Conservation (phyloP, 1,139 yeast species). For the Suhomyces panamericanus region DNA sequence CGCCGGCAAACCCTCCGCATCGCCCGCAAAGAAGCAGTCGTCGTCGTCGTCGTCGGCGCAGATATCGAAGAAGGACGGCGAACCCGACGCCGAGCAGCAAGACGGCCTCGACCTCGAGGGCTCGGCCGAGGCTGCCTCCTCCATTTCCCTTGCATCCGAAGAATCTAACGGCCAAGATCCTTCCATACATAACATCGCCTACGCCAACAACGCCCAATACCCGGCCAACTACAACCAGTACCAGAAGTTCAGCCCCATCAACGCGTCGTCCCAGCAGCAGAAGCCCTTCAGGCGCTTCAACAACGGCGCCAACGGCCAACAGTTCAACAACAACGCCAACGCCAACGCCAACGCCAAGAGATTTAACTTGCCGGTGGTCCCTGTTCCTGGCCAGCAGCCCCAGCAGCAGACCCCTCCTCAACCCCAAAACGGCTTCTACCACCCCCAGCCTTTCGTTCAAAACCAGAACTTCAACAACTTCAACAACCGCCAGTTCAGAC, state of each 20-base stretch:
- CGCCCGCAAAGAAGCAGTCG: slow-evolving; percentile 13
- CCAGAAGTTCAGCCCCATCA: slow-evolving; percentile 13
- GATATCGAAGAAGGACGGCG: slow-evolving; percentile 11
- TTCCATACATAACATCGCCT: slow-evolving; percentile 8
- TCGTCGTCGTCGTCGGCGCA: slow-evolving; percentile 4
- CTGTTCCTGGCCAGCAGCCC: slow-evolving; percentile 20
- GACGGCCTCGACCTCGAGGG: slow-evolving; percentile 1
- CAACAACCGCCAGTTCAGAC: slow-evolving; percentile 20
- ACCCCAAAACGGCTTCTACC: slow-evolving; percentile 25
- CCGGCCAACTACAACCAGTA: slow-evolving; percentile 15
- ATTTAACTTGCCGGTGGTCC: slow-evolving; percentile 16
- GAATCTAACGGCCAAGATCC: slow-evolving; percentile 8
- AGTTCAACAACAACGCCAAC: slow-evolving; percentile 3
- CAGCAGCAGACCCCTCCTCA: slow-evolving; percentile 11
- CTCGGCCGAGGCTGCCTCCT: background rate
- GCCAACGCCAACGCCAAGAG: slow-evolving; percentile 19
- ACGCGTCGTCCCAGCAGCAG: slow-evolving; percentile 16
- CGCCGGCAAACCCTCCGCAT: slow-evolving; percentile 14
- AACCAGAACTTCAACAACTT: slow-evolving; percentile 24
- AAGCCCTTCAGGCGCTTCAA: slow-evolving; percentile 24
- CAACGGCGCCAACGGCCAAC: background rate
- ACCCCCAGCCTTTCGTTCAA: slow-evolving; percentile 30
- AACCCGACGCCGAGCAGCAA: slow-evolving; percentile 5
- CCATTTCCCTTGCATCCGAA: slow-evolving; percentile 11
- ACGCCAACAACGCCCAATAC: slow-evolving; percentile 5